These are phyloP conservation scores for Theobroma grandiflorum DNA, from an alignment of 441 rosid species.

Conservation along the genomic window DNA sequence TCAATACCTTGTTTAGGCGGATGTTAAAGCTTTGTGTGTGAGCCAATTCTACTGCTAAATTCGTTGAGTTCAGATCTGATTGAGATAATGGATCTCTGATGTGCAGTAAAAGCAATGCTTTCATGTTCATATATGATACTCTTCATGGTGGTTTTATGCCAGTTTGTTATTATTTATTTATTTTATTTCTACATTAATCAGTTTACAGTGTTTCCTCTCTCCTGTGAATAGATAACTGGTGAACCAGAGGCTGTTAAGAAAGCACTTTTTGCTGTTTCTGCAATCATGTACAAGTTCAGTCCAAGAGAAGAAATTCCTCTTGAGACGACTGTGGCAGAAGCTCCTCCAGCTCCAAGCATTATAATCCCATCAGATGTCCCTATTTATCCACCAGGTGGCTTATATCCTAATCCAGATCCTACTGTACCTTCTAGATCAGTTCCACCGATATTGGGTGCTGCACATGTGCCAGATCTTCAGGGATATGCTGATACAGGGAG, in stretches of 20 bases:
- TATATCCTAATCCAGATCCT: conserved; percentile 73
- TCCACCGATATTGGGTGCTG: conserved; percentile 69
- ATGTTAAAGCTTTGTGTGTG: not conserved
- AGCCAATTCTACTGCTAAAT: not conserved
- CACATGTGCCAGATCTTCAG: conserved; percentile 70
- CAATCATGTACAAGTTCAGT: conserved; percentile 87
- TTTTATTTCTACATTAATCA: not conserved
- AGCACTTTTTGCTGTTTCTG: conserved; percentile 85
- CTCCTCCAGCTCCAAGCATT: conserved; percentile 76
- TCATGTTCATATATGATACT: not conserved
- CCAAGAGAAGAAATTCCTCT: conserved; percentile 93
- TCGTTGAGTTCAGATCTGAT: not conserved
- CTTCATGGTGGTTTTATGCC: conserved; percentile 8
- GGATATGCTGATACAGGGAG: conserved; percentile 72
- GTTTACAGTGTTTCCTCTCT: conserved; percentile 11
- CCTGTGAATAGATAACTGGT: conserved; percentile 69
- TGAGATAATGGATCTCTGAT: not conserved
- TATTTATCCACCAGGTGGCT: conserved; percentile 71
- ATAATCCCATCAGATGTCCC: conserved; percentile 91
- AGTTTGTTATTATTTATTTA: not conserved
- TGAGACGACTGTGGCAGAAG: conserved; percentile 73
- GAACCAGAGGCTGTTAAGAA: conserved; percentile 81
- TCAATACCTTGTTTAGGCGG: not conserved
- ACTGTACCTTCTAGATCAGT: conserved; percentile 64
- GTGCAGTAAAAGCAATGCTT: conserved; percentile 2